phyloP scores from a whole-genome alignment of 2,329 filamentous ascomycete species.

The Alternaria sp. region DNA sequence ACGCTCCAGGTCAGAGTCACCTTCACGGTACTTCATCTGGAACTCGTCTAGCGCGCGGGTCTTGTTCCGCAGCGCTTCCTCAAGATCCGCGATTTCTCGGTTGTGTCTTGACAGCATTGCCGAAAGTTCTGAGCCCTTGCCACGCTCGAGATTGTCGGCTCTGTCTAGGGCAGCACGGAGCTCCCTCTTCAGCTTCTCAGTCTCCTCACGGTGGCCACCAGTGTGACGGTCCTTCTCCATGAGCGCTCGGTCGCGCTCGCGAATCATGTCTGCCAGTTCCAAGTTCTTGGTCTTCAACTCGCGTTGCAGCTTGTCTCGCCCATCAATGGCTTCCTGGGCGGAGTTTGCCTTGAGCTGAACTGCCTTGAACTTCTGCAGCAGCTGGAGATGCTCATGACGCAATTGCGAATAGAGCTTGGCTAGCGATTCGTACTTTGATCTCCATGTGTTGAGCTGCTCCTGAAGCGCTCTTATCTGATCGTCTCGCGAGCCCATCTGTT shows the following conservation, averaged over 20 bases:
- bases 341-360: slow-evolving; percentile 96
- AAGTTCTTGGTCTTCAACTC: slow-evolving; percentile 99
- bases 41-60: slow-evolving; percentile 84
- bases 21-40: slow-evolving; percentile 77
- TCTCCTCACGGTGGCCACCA: slow-evolving; percentile 87
- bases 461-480: slow-evolving; percentile 92
- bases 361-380: slow-evolving; percentile 94
- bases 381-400: slow-evolving; percentile 90
- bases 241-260: slow-evolving; percentile 89
- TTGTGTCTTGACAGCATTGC: slow-evolving; percentile 96
- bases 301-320: slow-evolving; percentile 90
- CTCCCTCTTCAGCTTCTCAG: slow-evolving; percentile 94
- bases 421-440: slow-evolving; percentile 93
- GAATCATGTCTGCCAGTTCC: slow-evolving; percentile 98
- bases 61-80: slow-evolving; percentile 88
- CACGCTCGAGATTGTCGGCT: slow-evolving; percentile 88
- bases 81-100: slow-evolving; percentile 93
- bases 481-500: slow-evolving; percentile 88
- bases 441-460: slow-evolving; percentile 97
- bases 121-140: slow-evolving; percentile 93
- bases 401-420: slow-evolving; percentile 98
- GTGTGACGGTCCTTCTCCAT: slow-evolving; percentile 90
- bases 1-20: slow-evolving; percentile 83
- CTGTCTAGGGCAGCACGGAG: slow-evolving; percentile 89
- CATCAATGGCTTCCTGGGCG: slow-evolving; percentile 94